Base-by-base conservation (phyloP, 176 grass and related monocot species). In the Thalia dealbata region DNA sequence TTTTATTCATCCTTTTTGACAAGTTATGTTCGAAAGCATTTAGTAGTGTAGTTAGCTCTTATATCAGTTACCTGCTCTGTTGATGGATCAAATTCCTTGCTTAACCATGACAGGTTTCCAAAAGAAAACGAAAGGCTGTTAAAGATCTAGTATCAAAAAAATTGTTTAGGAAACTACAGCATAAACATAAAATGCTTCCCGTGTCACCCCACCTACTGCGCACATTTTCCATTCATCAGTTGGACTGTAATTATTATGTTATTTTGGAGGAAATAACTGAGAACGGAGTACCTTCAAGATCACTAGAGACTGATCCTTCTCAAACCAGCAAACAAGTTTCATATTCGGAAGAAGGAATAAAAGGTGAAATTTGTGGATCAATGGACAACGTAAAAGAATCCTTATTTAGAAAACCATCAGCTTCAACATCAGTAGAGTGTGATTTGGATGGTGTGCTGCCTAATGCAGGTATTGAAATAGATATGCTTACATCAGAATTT, bases 151-250 rank as follows among this genome's bases (percentile, higher is more conserved):
- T 99, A 74, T 69, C 76, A 22, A 93, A 87, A 50, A 91, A 88
- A 69, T 72, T 93, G 21, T 80, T 91, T 1, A 79, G 88, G 61
- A 88, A 87, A 55, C 82, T 88, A 76, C 84, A 82, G 25, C 85
- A 82, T 38, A 87, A 95, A 76, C 73, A 88, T 72, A 95, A 99
- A 82, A 95, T 93, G 79, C 88, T 95, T 75, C 95, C 95, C 73
- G 67, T 91, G 69, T 86, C 88, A 71, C 85, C 95, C 52, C 78
- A 83, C 69, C 84, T 99, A 14, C 42, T 99, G 52, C 90, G 90
- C 14, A 99, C 90, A 8, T 76, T 88, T 80, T 99, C 95, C 0
- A 91, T 99, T 80, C 90, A 99, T 82, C 91, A 91, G 71, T 67
- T 88, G 75, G 81, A 99, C 72, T 90, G 52, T 59, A 81, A 95